Evolutionary conservation across 2,329 filamentous ascomycete genomes (phyloP), one percentile per base, ranked within the genome.

Genomic region (Cladosporium halotolerans): DNA sequence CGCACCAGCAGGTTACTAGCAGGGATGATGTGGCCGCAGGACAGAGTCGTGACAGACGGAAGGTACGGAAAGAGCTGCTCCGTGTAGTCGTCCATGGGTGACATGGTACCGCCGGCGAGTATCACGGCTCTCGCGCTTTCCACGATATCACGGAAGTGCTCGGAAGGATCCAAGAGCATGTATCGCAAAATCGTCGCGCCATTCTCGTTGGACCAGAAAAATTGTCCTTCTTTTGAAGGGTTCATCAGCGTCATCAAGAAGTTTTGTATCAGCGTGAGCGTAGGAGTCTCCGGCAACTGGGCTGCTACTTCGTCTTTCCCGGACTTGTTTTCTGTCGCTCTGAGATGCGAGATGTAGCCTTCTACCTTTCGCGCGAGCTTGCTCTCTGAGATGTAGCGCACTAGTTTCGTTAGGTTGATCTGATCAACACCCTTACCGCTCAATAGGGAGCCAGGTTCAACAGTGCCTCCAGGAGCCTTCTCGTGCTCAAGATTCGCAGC

Each of bases 21-120:
- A 0, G 93, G 92, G 51, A 99, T 95, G 43, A 99, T 91, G 70
- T 99, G 93, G 0, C 89, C 91, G 67, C 92, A 99, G 60, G 90
- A 96, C 31, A 96, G 80, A 0, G 88, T 96, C 9, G 79, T 84
- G 42, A 97, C 79, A 53, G 77, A 61, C 0, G 80, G 67, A 0
- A 96, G 69, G 45, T 88, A 85, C 0, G 92, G 88, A 57, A 99
- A 93, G 0, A 99, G 77, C 62, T 96, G 88, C 3, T 86, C 79
- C 34, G 80, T 84, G 70, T 96, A 99, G 71, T 97, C 93, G 19
- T 85, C 81, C 75, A 97, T 95, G 70, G 93, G 93, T 2, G 93
- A 95, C 93, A 99, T 97, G 23, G 93, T 99, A 18, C 93, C 93
- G 54, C 93, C 93, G 0, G 91, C 93, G 3, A 99, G 76, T 40